Percentiles rank a stretch among this genome's conserved stretches.
Evolutionary conservation across 225 moss, liverwort and hornwort genomes (phyloP).

Genomic region (Pseudisothecium myosuroides): DNA sequence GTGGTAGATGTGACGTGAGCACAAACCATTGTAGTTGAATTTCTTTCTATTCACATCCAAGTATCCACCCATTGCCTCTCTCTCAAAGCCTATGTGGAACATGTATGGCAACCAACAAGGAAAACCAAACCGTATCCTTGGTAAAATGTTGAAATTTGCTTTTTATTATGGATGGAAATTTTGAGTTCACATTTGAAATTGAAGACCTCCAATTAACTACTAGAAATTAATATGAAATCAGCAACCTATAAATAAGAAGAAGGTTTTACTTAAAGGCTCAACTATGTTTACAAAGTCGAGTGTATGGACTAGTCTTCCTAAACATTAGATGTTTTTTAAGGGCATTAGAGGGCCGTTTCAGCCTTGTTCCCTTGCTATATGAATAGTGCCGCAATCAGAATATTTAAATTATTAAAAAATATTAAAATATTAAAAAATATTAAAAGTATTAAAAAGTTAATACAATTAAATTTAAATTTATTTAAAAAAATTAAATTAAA

Average conservation of each 20-base stretch:
- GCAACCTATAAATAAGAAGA: no score
- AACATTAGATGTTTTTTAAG: no score
- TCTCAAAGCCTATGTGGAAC: no score
- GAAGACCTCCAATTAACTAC: not conserved
- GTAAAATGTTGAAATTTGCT: not conserved
- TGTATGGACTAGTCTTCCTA: rapidly evolving
- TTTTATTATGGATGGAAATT: not conserved
- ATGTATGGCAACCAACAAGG: not conserved
- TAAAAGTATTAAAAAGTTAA: no score
- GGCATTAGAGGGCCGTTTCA: no score
- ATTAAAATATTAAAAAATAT: no score
- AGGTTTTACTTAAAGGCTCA: not conserved
- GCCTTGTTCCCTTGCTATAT: no score
- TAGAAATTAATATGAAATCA: not conserved
- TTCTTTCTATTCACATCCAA: not conserved
- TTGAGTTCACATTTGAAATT: not conserved
- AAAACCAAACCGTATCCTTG: rapidly evolving
- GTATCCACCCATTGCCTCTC: not conserved
- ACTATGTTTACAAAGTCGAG: rapidly evolving
- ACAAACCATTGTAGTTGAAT: not conserved
- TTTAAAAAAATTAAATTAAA: no score
- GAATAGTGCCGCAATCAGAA: no score
- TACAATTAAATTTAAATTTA: no score
- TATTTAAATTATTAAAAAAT: no score
- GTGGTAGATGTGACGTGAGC: rapidly evolving